Base-by-base conservation (phyloP, 148 eudicot species). In the Spergularia marina region DNA sequence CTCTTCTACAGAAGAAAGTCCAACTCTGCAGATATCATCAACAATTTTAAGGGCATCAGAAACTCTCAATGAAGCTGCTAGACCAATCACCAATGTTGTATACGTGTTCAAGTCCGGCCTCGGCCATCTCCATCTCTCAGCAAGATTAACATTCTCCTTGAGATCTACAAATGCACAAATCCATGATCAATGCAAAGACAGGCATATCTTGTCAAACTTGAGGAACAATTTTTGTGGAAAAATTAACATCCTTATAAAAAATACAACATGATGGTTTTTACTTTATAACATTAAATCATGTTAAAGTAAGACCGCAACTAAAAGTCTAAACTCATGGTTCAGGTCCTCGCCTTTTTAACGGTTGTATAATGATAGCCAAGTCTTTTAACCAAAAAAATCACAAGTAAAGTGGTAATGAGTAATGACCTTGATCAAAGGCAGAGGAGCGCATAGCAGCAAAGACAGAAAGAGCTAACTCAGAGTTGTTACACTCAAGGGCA, bases 1-100 rank as follows among this genome's bases (percentile, higher is more conserved):
- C 97, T 95, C 97, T 78, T 91, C 93, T 14, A 89, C 86, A 60
- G 90, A 89, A 83, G 99, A 92, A 76, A 88, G 91, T 78, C 98
- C 93, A 54, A 92, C 90, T 63, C 91, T 80, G 71, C 94, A 89
- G 53, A 92, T 87, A 55, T 80, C 80, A 8, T 84, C 84, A 69
- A 95, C 70, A 71, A 95, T 84, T 80, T 78, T 85, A 65, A 95
- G 92, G 73, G 99, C 92, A 76, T 92, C 92, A 0, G 91, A 89
- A 68, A 95, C 96, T 82, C 97, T 85, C 73, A 95, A 81, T 10
- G 90, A 87, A 73, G 92, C 89, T 73, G 99, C 96, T 72, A 95
- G 88, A 66, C 99, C 91, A 65, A 77, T 84, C 61, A 88, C 85
- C 69, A 95, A 77, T 70, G 88, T 64, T 36, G 87, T 88, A 76